Conservation (phyloP, 352 stramenopile genomes). For the Phytophthora citricola region DNA sequence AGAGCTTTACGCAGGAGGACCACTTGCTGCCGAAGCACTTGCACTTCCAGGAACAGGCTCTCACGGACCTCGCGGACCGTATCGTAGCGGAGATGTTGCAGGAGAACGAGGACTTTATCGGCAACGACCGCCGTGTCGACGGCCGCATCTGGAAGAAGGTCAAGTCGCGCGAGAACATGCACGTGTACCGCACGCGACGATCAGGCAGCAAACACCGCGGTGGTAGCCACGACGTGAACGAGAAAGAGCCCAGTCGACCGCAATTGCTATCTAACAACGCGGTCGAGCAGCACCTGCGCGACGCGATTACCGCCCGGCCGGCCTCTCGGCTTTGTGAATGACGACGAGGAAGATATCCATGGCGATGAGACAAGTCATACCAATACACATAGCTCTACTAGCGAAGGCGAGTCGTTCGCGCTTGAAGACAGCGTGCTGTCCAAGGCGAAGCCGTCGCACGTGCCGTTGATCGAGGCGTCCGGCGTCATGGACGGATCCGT, state of each 20-base stretch:
- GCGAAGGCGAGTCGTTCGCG: conserved; percentile 35
- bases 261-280: conserved; percentile 51
- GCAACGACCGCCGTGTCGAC: conserved; percentile 43
- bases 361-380: conserved; percentile 18
- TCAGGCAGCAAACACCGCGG: conserved; percentile 20
- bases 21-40: conserved; percentile 17
- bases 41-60: conserved; percentile 41
- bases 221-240: conserved; percentile 16
- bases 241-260: conserved; percentile 44
- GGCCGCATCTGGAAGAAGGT: conserved; percentile 58
- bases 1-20: conserved; percentile 26
- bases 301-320: conserved; percentile 35
- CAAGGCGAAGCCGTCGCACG: conserved; percentile 25
- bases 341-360: conserved; percentile 23
- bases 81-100: conserved; percentile 67
- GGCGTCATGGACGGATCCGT: conserved; percentile 35
- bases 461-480: conserved; percentile 30
- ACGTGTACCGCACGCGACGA: conserved; percentile 60
- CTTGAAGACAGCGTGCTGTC: conserved; percentile 32
- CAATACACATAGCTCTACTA: conserved; percentile 40
- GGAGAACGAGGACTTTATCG: conserved; percentile 59
- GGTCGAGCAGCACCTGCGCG: conserved; percentile 40
- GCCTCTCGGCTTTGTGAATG: conserved; percentile 22
- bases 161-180: conserved; percentile 57
- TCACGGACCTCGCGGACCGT: conserved; percentile 56